phyloP scores from a whole-genome alignment of 2,329 filamentous ascomycete genomes.

The Monilinia polystroma region DNA sequence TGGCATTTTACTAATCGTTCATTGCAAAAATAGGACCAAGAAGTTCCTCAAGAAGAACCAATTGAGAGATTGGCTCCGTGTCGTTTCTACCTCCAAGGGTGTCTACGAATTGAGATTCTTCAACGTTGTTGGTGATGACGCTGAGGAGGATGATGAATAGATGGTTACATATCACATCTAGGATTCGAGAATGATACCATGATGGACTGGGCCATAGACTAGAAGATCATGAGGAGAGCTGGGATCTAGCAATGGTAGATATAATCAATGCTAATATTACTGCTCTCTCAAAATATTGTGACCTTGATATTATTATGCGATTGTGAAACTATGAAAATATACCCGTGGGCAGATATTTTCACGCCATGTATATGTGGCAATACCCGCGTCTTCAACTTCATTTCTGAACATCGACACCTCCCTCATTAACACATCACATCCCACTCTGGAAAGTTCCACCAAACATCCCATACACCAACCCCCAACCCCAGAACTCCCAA shows the following conservation, averaged over 20 bases:
- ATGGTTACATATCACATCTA: constrained; percentile 37
- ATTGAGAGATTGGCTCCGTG: constrained; percentile 99
- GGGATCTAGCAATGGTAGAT: constrained; percentile 6
- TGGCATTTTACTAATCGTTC: constrained; percentile 31
- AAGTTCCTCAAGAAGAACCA: constrained; percentile 99
- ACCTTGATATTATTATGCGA: neutral
- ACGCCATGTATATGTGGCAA: no score
- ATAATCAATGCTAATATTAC: constrained; percentile 18
- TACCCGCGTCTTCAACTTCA: no score
- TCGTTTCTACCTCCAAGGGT: constrained; percentile 96
- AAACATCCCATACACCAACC: no score
- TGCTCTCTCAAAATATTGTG: neutral
- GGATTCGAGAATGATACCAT: constrained; percentile 18
- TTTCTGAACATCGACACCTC: no score
- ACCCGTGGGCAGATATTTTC: neutral
- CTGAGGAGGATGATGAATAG: constrained; percentile 98
- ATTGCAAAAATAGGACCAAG: constrained; percentile 71
- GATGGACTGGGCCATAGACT: constrained; percentile 13
- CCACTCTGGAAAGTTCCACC: no score
- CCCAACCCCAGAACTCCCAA: no score
- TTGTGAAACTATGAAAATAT: neutral
- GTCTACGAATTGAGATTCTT: constrained; percentile 99
- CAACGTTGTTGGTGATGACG: constrained; percentile 99
- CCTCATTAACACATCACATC: no score
- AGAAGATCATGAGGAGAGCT: constrained; percentile 18